Evolutionary conservation across 2,329 filamentous ascomycete genomes (phyloP).

Genomic region (Grosmannia clavigera): DNA sequence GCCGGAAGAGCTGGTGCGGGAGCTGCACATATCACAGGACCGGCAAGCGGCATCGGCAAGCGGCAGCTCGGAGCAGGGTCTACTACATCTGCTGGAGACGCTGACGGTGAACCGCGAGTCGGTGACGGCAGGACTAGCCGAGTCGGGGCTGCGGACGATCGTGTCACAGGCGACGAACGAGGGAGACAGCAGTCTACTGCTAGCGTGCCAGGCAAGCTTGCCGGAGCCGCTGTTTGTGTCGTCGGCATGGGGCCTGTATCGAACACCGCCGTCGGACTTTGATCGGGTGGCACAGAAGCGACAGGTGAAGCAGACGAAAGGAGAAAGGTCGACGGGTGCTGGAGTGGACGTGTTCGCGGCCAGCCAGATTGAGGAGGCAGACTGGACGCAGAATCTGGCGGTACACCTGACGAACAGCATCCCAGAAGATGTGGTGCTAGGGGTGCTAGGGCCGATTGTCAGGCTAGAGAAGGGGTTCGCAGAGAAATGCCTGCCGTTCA

Average conservation of each 20-base stretch:
- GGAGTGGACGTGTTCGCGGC: conserved; percentile 21
- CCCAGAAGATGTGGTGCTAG: conserved; percentile 53
- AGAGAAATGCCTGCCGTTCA: conserved; percentile 63
- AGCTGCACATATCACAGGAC: conserved; percentile 43
- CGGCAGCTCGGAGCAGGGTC: conserved; percentile 48
- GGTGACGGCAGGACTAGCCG: conserved; percentile 44
- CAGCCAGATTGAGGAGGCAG: conserved; percentile 28
- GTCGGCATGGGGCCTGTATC: conserved; percentile 45
- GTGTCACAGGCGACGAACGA: conserved; percentile 39
- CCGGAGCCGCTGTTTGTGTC: conserved; percentile 37
- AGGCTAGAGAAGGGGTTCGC: conserved; percentile 56
- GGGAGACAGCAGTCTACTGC: conserved; percentile 33
- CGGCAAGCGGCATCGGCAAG: conserved; percentile 29
- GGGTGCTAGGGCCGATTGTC: conserved; percentile 55
- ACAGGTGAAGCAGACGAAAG: conserved; percentile 7
- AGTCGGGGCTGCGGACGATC: conserved; percentile 44
- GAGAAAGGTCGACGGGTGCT: no score
- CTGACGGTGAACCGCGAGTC: conserved; percentile 47
- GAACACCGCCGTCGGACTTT: conserved; percentile 41
- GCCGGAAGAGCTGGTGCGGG: conserved; percentile 44
- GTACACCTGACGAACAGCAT: conserved; percentile 48
- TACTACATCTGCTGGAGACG: conserved; percentile 49
- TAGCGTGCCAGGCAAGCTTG: conserved; percentile 39
- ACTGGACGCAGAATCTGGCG: conserved; percentile 53
- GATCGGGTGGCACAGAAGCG: conserved; percentile 9